Evolutionary conservation across 805 yeast species (phyloP).

Genomic region (Candida glaebosa): DNA sequence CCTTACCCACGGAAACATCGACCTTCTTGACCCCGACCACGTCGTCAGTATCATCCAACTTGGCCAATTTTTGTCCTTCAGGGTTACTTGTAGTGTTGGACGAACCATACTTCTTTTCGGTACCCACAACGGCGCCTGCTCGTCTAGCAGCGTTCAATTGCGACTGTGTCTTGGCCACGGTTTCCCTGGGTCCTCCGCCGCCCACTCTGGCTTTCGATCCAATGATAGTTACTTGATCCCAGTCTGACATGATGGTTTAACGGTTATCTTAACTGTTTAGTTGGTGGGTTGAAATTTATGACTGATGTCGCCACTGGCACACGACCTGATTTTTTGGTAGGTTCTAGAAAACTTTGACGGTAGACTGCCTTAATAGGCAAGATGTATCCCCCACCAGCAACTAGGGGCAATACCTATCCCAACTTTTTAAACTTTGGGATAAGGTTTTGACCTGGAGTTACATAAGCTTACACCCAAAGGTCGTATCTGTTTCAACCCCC

Average conservation of each 20-base stretch:
- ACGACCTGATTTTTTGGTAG: too few relatives aligned
- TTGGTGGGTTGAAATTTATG: too few relatives aligned
- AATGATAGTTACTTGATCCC: slow-evolving; percentile 89
- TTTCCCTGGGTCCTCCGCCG: slow-evolving; percentile 81
- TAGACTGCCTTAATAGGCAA: too few relatives aligned
- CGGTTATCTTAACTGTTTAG: slow-evolving; percentile 7
- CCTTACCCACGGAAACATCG: slow-evolving; percentile 80
- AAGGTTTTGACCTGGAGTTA: too few relatives aligned
- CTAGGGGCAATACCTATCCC: too few relatives aligned
- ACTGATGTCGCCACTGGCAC: too few relatives aligned
- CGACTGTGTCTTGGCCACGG: slow-evolving; percentile 73
- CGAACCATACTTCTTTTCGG: slow-evolving; percentile 85
- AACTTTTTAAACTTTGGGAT: too few relatives aligned
- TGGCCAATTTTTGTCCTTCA: slow-evolving; percentile 94
- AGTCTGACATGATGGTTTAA: slow-evolving; percentile 57
- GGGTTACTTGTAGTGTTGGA: slow-evolving; percentile 61
- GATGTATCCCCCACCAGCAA: too few relatives aligned
- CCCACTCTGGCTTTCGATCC: slow-evolving; percentile 89
- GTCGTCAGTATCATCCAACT: slow-evolving; percentile 89
- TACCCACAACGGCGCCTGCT: slow-evolving; percentile 81
- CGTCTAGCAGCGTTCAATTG: slow-evolving; percentile 93
- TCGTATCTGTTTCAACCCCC: too few relatives aligned
- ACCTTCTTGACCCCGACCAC: slow-evolving; percentile 90
- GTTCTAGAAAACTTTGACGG: too few relatives aligned
- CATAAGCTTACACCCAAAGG: too few relatives aligned